Conservation (phyloP, 805 yeast species). For the Saccharomycopsis oosterbeekiorum region DNA sequence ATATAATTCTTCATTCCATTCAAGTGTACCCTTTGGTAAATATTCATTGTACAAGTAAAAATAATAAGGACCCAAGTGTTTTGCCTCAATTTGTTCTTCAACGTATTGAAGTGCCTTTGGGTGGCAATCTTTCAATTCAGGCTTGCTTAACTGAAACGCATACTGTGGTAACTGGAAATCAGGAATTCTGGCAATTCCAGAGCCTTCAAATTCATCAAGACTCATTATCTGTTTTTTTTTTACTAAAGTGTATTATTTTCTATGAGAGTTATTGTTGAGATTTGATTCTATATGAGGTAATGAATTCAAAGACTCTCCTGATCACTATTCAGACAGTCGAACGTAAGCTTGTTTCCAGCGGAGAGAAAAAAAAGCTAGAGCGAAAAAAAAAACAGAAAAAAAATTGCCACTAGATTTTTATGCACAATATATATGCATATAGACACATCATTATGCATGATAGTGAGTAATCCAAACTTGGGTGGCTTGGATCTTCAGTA, state of each 20-base stretch:
- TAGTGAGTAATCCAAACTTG: neutral
- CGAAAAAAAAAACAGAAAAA: neutral
- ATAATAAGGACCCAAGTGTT: conserved; percentile 78
- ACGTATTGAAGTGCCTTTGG: conserved; percentile 38
- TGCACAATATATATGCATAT: neutral
- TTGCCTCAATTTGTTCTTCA: conserved; percentile 41
- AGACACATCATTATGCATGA: neutral
- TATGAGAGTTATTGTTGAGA: neutral
- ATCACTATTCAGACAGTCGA: neutral
- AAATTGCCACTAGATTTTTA: neutral
- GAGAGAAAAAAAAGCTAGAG: neutral
- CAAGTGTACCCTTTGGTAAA: conserved; percentile 28
- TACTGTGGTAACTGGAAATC: conserved; percentile 75
- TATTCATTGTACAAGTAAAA: conserved; percentile 47
- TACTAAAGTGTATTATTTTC: neutral
- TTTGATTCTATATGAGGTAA: too few species aligned
- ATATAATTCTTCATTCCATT: conserved; percentile 56
- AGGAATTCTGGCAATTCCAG: conserved; percentile 57
- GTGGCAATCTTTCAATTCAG: conserved; percentile 31
- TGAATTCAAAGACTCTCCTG: too few species aligned
- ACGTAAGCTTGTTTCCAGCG: neutral
- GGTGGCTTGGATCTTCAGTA: neutral
- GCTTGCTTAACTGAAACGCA: conserved; percentile 51
- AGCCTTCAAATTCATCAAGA: conserved; percentile 31
- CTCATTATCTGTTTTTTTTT: conserved; percentile 17